Evolutionary conservation across 1,284 basidiomycete species (phyloP).

Genomic region (Ceratorhiza oryzae-sativae): DNA sequence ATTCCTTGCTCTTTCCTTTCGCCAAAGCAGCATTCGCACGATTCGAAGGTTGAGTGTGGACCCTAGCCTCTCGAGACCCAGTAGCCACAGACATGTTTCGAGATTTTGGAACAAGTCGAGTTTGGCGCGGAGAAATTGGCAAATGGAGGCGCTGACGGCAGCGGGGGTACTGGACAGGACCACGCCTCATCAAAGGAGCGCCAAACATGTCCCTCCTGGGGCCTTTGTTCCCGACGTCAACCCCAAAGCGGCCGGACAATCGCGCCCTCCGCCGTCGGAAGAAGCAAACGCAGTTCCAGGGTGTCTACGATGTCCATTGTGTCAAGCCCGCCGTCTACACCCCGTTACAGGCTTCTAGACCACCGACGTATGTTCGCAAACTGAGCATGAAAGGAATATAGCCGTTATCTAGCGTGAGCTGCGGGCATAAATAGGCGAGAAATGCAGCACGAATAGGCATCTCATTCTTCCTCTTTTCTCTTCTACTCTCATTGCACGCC

Average conservation of each 20-base stretch:
- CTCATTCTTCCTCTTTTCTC: constrained; percentile 25
- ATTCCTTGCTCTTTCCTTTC: constrained; percentile 35
- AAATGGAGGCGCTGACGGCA: not conserved
- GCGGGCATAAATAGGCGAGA: constrained; percentile 8
- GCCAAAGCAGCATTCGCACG: constrained; percentile 30
- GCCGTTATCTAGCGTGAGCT: not conserved
- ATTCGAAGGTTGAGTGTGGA: constrained; percentile 34
- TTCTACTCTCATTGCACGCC: constrained; percentile 14
- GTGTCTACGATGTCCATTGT: constrained; percentile 25
- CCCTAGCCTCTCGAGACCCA: constrained; percentile 33
- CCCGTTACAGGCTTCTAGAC: constrained; percentile 35
- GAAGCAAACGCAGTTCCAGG: constrained; percentile 16
- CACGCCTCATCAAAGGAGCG: constrained; percentile 1
- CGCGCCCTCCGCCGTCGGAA: constrained; percentile 17
- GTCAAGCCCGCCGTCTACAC: constrained; percentile 12
- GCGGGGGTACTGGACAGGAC: constrained; percentile 26
- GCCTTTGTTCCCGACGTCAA: constrained; percentile 24
- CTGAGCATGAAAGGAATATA: constrained; percentile 9
- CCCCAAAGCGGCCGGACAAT: constrained; percentile 7
- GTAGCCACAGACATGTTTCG: constrained; percentile 30
- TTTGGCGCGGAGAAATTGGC: not conserved
- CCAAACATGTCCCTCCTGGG: constrained; percentile 20
- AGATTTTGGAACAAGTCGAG: constrained; percentile 1
- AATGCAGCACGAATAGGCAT: not conserved
- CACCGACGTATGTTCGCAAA: not conserved